Base-by-base conservation (phyloP, 139 green algal species). In the Coccomyxa sp. region DNA sequence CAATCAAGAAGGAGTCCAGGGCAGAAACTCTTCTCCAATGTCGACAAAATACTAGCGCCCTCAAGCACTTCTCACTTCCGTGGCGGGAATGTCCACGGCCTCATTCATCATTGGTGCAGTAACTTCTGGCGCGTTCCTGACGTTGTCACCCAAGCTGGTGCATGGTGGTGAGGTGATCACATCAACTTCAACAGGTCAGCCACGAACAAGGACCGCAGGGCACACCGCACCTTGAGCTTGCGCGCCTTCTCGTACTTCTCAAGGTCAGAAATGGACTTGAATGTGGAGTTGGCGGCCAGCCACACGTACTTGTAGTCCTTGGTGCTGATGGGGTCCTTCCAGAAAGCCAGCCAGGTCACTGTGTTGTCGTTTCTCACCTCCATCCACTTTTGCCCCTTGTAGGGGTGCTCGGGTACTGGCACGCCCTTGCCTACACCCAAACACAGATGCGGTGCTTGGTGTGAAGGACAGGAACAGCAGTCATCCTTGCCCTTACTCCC, bases 231-330 rank as follows among this genome's bases (percentile, higher is more conserved):
- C 88, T 97, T 97, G 25, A 98, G 90, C 89, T 96, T 94, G 85
- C 95, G 92, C 82, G 93, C 96, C 90, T 99, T 99, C 86, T 99
- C 97, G 82, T 99, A 99, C 91, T 99, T 99, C 57, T 90, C 88
- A 78, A 95, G 86, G 89, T 99, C 97, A 81, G 85, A 94, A 38
- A 98, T 93, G 13, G 90, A 91, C 91, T 99, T 99, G 87, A 98
- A 97, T 13, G 82, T 87, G 58, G 89, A 95, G 86, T 92, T 98
- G 79, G 97, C 94, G 0, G 94, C 94, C 85, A 99, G 90, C 85
- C 94, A 98, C 58, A 99, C 97, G 86, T 99, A 99, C 92, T 94
- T 97, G 89, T 74, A 88, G 76, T 97, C 93, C 88, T 94, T 97
- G 27, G 87, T 71, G 84, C 92, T 95, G 82, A 99, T 93, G 27